phyloP scores from a whole-genome alignment of 768 basidiomycete species.

The Mycena chlorophos region DNA sequence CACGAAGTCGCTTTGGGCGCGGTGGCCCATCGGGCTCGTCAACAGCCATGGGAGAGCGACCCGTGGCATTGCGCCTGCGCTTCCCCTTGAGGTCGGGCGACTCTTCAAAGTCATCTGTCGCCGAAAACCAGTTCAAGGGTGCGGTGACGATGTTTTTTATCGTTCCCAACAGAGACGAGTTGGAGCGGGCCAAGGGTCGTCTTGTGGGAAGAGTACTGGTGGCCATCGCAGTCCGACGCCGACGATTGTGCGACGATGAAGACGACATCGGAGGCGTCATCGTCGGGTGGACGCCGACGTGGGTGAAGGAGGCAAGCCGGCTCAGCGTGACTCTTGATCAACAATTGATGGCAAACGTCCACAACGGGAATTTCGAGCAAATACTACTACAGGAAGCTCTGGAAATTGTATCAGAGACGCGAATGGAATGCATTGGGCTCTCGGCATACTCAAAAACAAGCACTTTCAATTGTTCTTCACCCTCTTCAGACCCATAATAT shows the following conservation, averaged over 20 bases:
- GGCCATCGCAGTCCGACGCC: slow-evolving; percentile 13
- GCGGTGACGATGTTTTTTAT: slow-evolving; percentile 69
- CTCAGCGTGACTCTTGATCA: too few relatives aligned
- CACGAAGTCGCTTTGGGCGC: slow-evolving; percentile 54
- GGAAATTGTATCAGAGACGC: too few relatives aligned
- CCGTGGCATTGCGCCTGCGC: slow-evolving; percentile 46
- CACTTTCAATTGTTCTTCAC: too few relatives aligned
- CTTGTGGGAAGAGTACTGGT: slow-evolving; percentile 17
- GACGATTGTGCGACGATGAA: slow-evolving; percentile 30
- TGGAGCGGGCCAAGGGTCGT: slow-evolving; percentile 48
- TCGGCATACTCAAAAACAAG: too few relatives aligned
- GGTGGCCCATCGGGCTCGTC: slow-evolving; percentile 36
- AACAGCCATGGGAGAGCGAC: slow-evolving; percentile 26
- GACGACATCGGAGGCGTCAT: slow-evolving; percentile 18
- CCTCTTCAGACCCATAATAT: too few relatives aligned
- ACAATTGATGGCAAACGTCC: too few relatives aligned
- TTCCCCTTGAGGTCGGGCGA: slow-evolving; percentile 54
- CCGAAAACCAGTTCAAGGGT: slow-evolving; percentile 56
- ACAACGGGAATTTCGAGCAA: too few relatives aligned
- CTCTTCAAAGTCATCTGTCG: slow-evolving; percentile 49
- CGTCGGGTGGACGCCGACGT: too few relatives aligned
- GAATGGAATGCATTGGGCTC: too few relatives aligned
- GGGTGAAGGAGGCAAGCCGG: too few relatives aligned
- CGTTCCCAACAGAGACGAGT: slow-evolving; percentile 58
- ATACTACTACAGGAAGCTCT: too few relatives aligned